Conservation (phyloP, 1,284 basidiomycete species). For the Wolfiporia cocos region DNA sequence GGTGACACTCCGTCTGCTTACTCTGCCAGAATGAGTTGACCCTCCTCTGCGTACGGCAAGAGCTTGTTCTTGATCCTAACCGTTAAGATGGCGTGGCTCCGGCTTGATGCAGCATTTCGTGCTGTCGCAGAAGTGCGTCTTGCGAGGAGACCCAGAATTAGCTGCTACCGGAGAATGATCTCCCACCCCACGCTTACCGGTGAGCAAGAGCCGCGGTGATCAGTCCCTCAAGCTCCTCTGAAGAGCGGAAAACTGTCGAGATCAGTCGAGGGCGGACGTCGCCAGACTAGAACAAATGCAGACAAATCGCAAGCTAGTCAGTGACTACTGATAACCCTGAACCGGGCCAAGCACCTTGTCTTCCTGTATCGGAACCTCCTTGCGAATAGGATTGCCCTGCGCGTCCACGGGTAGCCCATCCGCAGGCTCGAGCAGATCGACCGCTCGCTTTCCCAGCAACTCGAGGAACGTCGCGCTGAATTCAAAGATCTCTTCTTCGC, state of each 20-base stretch:
- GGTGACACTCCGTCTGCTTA: no score
- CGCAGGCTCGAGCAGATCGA: constrained; percentile 16
- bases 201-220: constrained; percentile 25
- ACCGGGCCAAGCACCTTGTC: constrained; percentile 22
- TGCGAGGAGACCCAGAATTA: no score
- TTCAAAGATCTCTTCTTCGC: constrained; percentile 20
- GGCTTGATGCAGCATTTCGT: constrained; percentile 25
- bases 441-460: constrained; percentile 21
- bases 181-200: constrained; percentile 16
- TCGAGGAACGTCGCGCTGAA: constrained; percentile 28
- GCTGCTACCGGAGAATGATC: no score
- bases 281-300: constrained; percentile 16
- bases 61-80: constrained; percentile 27
- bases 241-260: constrained; percentile 14
- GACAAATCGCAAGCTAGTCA: neutral
- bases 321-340: neutral
- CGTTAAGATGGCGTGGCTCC: constrained; percentile 29
- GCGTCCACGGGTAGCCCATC: constrained; percentile 15
- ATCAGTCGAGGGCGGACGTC: constrained; percentile 19
- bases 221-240: constrained; percentile 25
- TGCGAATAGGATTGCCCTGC: constrained; percentile 20
- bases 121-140: constrained; percentile 25
- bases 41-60: constrained; percentile 28
- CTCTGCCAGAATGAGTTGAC: constrained; percentile 31
- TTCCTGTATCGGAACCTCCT: constrained; percentile 24